Conservation (phyloP, 495 filamentous ascomycete genomes). For the Talaromyces wortmannii region DNA sequence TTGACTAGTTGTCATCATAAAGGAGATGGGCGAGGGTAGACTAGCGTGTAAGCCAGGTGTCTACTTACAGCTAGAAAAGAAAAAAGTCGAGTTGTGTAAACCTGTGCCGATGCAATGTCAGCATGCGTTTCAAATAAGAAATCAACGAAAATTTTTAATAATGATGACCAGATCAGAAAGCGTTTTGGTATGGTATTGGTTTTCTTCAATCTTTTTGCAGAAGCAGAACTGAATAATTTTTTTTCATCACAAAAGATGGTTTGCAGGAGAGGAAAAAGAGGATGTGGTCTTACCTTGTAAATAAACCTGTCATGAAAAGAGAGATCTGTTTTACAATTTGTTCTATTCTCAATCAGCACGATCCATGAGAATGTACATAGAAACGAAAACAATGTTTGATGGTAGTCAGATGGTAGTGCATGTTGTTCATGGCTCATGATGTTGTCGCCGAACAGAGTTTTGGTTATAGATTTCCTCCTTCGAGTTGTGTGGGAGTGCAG, state of each 20-base stretch:
- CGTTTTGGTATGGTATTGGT: conserved; percentile 70
- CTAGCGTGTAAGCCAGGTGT: neutral
- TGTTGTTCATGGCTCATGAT: conserved; percentile 92
- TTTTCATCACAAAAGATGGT: conserved; percentile 64
- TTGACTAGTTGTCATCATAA: conserved; percentile 96
- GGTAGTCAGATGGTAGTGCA: conserved; percentile 98
- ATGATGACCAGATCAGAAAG: conserved; percentile 17
- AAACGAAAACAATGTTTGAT: conserved; percentile 13
- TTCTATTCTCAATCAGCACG: neutral
- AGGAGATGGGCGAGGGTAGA: conserved; percentile 5
- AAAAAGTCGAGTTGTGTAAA: conserved; percentile 3
- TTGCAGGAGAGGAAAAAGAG: neutral
- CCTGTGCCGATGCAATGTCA: conserved; percentile 11
- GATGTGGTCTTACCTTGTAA: too few relatives aligned
- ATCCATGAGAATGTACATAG: conserved; percentile 1
- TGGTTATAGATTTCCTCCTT: conserved; percentile 59
- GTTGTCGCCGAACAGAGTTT: conserved; percentile 63
- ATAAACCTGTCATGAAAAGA: too few relatives aligned
- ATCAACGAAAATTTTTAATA: conserved; percentile 4
- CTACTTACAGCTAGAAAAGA: neutral
- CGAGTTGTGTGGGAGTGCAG: conserved; percentile 7
- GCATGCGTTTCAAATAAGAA: conserved; percentile 7
- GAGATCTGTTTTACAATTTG: too few relatives aligned
- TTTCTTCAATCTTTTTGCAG: conserved; percentile 78
- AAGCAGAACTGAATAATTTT: conserved; percentile 86